Base-by-base conservation (phyloP, 2,329 filamentous ascomycete species). In the Cladosporium sp. region DNA sequence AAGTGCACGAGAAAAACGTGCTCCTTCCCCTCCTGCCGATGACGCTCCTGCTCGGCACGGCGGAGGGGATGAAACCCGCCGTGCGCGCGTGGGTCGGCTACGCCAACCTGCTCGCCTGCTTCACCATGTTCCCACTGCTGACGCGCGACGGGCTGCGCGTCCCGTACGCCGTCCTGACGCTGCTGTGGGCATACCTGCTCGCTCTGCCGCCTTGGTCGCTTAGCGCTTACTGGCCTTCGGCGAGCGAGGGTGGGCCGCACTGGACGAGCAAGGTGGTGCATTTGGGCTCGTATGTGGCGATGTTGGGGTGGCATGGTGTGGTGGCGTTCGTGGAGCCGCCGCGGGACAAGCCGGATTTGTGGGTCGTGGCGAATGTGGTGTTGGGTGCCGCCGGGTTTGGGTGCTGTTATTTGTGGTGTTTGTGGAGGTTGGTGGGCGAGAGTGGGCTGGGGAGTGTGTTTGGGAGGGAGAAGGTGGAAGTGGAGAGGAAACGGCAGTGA, bases 1-100 rank as follows among this genome's bases (percentile, higher is more conserved):
- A 99, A 66, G 95, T 99, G 0, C 93, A 99, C 63, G 93, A 99
- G 73, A 99, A 99, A 78, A 96, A 91, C 58, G 89, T 96, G 0
- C 76, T 99, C 4, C 80, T 99, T 2, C 95, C 93, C 1, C 75
- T 99, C 41, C 81, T 97, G 66, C 93, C 93, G 0, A 96, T 95
- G 88, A 97, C 91, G 0, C 71, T 96, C 6, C 77, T 97, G 4
- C 77, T 99, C 34, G 87, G 88, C 13, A 84, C 87, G 13, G 82
- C 85, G 55, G 81, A 88, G 43, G 92, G 92, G 0, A 72, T 99
- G 43, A 82, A 82, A 53, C 86, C 87, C 53, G 83, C 85, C 47
- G 82, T 81, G 15, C 82, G 93, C 43, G 84, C 89, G 2, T 99
- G 93, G 93, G 85, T 97, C 4, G 91, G 91, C n/a, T 95, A 95